These are phyloP conservation scores for Pichia gijzeniarum DNA, from an alignment of 805 yeast species.

Conservation along the genomic window DNA sequence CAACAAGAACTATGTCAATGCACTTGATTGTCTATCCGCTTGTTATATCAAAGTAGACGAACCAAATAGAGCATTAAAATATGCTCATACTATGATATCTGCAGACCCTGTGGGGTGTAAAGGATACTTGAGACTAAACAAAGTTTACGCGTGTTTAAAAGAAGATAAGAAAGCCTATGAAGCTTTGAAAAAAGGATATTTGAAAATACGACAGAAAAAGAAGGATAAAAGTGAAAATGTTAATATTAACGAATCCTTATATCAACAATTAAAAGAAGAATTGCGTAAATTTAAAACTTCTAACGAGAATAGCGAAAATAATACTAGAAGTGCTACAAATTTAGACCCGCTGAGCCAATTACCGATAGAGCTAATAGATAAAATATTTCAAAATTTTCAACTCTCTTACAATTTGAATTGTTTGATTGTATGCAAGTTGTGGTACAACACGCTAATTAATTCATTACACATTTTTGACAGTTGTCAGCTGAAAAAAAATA, in stretches of 20 bases:
- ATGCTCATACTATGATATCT: conserved; percentile 31
- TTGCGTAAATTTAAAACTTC: neutral
- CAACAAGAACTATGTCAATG: conserved; percentile 3
- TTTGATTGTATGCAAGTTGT: conserved; percentile 14
- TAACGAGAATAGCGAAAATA: neutral
- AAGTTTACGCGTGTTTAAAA: conserved; percentile 26
- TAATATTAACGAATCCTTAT: conserved; percentile 30
- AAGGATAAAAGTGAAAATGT: conserved; percentile 18
- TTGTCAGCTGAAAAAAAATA: conserved; percentile 10
- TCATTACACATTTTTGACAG: conserved; percentile 13
- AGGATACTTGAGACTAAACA: conserved; percentile 42
- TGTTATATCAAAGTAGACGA: conserved; percentile 37
- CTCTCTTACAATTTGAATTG: conserved; percentile 15
- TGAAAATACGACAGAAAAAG: conserved; percentile 30
- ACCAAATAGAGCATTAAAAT: conserved; percentile 31
- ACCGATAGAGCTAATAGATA: conserved; percentile 23
- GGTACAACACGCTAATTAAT: conserved; percentile 14
- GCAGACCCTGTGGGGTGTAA: conserved; percentile 42
- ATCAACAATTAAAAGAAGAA: conserved; percentile 21
- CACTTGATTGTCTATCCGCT: conserved; percentile 44
- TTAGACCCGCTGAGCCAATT: conserved; percentile 20
- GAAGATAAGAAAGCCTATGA: conserved; percentile 33
- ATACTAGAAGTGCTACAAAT: neutral
- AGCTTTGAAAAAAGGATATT: conserved; percentile 33
- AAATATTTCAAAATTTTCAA: conserved; percentile 14